phyloP scores from a whole-genome alignment of 169 alveolate species.

The Eimeria necatrix region DNA sequence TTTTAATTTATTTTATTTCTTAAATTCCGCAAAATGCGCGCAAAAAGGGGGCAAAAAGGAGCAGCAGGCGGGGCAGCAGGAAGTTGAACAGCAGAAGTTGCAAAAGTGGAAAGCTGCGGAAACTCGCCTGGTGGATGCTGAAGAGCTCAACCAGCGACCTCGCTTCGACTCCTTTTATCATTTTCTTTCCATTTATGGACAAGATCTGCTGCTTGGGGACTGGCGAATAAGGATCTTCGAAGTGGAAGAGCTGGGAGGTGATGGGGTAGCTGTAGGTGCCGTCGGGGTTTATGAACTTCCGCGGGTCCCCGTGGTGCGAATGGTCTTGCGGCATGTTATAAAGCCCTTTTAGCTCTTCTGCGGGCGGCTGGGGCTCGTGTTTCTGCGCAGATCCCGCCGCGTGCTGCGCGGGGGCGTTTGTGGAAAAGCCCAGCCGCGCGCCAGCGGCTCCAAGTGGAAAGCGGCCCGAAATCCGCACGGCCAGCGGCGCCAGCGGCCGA shows the following conservation, averaged over 20 bases:
- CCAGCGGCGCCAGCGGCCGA: not conserved
- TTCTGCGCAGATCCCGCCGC: not conserved
- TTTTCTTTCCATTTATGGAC: conserved; percentile 90
- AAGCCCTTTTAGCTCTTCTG: not conserved
- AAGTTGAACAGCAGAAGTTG: no score
- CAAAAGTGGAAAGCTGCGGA: not conserved
- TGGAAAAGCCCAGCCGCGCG: not conserved
- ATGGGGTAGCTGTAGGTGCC: conserved; percentile 87
- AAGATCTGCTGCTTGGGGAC: conserved; percentile 89
- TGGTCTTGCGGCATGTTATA: conserved; percentile 68
- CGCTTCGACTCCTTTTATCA: conserved; percentile 91
- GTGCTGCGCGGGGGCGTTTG: no score
- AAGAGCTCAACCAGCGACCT: conserved; percentile 91
- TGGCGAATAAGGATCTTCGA: conserved; percentile 89
- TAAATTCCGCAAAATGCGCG: no score
- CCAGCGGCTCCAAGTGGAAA: not conserved
- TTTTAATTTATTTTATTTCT: no score
- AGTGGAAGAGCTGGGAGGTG: conserved; percentile 88
- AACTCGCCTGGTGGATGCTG: conserved; percentile 83
- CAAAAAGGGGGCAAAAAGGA: no score
- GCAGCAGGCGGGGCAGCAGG: no score
- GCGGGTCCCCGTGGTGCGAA: conserved; percentile 90
- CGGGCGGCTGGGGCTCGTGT: not conserved
- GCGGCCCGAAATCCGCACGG: not conserved
- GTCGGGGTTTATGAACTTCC: conserved; percentile 89